Conservation (phyloP, 1,139 yeast species). For the Hemisphaericaspora xylofermentans region DNA sequence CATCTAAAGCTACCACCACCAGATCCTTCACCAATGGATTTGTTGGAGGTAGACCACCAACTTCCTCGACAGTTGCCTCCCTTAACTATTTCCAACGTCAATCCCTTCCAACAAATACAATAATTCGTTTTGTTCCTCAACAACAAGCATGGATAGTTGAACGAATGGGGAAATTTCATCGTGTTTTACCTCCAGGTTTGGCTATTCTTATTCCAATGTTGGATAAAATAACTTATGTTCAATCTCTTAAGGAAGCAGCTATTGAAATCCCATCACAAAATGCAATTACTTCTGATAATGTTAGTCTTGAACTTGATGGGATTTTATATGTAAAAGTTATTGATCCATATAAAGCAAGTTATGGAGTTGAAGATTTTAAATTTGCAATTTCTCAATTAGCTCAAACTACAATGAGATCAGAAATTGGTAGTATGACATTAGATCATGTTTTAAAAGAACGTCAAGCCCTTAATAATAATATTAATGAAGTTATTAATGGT, state of each 20-base stretch:
- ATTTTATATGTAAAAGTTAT: conserved; percentile 73
- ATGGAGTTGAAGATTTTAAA: conserved; percentile 86
- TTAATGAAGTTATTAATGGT: conserved; percentile 76
- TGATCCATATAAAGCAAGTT: conserved; percentile 83
- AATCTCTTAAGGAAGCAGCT: conserved; percentile 78
- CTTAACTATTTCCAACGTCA: conserved; percentile 67
- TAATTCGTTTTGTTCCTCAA: conserved; percentile 80
- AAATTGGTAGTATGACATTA: conserved; percentile 77
- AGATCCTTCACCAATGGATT: not conserved
- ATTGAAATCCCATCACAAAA: conserved; percentile 81
- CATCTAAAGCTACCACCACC: too few relatives aligned
- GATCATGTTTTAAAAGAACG: conserved; percentile 79
- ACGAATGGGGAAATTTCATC: conserved; percentile 83
- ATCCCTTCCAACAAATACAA: conserved; percentile 69
- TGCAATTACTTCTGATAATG: conserved; percentile 86
- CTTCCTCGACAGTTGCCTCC: not conserved
- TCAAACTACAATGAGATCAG: conserved; percentile 88
- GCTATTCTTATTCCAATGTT: conserved; percentile 70
- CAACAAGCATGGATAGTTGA: conserved; percentile 92
- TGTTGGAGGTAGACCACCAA: not conserved
- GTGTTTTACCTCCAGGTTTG: conserved; percentile 75
- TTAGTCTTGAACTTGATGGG: conserved; percentile 82
- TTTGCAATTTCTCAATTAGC: conserved; percentile 85
- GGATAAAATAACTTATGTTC: conserved; percentile 78
- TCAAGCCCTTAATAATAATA: conserved; percentile 67